Base-by-base conservation (phyloP, 208 protist genomes). In the Acanthamoeba sp. region DNA sequence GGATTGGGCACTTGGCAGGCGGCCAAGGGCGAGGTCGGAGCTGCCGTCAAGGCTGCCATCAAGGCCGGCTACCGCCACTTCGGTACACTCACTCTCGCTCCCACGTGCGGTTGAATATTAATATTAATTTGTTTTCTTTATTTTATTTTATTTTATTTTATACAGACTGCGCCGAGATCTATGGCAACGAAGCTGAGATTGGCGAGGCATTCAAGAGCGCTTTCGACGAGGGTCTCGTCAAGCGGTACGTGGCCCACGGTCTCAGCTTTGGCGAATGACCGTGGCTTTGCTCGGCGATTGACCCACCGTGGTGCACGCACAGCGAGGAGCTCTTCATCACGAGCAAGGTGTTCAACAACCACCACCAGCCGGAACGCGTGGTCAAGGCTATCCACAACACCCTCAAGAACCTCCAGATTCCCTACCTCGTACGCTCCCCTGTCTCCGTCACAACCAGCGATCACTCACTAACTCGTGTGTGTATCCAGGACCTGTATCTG, bases 291-390 rank as follows among this genome's bases (percentile, higher is more conserved):
- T 36, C 12, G 10, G 7, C 24, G 5, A 18, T 64, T 89, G 9
- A 89, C 29, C 48, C 2, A 55, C 22, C 48, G 48, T n/a, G n/a
- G n/a, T n/a, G n/a, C n/a, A n/a, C n/a, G 48, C 29, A 12, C 34
- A 91, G 85, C 10, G 85, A 91, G 40, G 85, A 91, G 85, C 32
- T 91, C 20, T 91, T 91, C 38, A 71, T 91, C 38, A 91, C 85
- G 34, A 71, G 85, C 85, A 91, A 91, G 59, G 85, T 91, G n/a
- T 64, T 71, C 85, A 91, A 91, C 85, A 64, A 91, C 85, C 85
- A 91, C 55, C 85, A 91, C 55, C 50, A 64, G 18, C 85, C 45
- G 12, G 85, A 91, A 10, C 29, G 55, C 12, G 85, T 9, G 32
- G 85, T 50, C 7, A 71, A 64, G 50, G 85, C 85, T 20, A 34